phyloP scores from a whole-genome alignment of 495 filamentous ascomycete genomes.

The Neurospora sp. region DNA sequence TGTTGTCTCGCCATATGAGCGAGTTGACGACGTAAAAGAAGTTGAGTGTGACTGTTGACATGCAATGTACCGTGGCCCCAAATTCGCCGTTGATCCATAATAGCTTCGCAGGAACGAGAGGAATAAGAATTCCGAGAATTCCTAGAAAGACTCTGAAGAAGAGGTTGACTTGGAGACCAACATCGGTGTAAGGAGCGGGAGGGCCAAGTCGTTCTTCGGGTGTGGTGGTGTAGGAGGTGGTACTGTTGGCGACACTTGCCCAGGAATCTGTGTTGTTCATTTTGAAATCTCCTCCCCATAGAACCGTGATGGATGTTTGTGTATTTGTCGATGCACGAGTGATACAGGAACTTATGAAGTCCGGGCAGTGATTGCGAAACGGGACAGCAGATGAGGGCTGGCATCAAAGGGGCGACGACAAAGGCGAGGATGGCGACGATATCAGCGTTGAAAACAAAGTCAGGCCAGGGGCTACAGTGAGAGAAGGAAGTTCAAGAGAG shows the following conservation, averaged over 20 bases:
- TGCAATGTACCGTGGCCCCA: slow-evolving; percentile 51
- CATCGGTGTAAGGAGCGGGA: slow-evolving; percentile 18
- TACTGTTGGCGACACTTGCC: not conserved
- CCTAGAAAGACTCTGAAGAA: slow-evolving; percentile 42
- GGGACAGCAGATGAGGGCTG: not conserved
- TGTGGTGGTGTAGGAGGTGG: slow-evolving; percentile 12
- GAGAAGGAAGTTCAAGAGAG: not conserved
- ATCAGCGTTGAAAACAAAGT: not conserved
- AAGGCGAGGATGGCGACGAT: not conserved
- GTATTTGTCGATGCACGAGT: not conserved
- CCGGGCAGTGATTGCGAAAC: not conserved
- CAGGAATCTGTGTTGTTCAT: not conserved
- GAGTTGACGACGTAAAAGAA: slow-evolving; percentile 64
- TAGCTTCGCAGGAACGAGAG: slow-evolving; percentile 44
- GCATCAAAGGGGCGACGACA: not conserved
- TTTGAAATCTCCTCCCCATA: not conserved
- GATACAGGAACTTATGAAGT: not conserved
- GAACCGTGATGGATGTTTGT: not conserved
- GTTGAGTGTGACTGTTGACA: slow-evolving; percentile 56
- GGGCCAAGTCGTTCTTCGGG: slow-evolving; percentile 15
- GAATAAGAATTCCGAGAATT: slow-evolving; percentile 44
- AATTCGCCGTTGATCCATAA: slow-evolving; percentile 52
- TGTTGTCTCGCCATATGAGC: slow-evolving; percentile 69
- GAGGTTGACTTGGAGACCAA: slow-evolving; percentile 28
- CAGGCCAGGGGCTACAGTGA: not conserved